Percentiles rank a stretch among this genome's conserved stretches.
phyloP scores from a whole-genome alignment of 129 eudicot species.

The Gnaphalium uliginosum region DNA sequence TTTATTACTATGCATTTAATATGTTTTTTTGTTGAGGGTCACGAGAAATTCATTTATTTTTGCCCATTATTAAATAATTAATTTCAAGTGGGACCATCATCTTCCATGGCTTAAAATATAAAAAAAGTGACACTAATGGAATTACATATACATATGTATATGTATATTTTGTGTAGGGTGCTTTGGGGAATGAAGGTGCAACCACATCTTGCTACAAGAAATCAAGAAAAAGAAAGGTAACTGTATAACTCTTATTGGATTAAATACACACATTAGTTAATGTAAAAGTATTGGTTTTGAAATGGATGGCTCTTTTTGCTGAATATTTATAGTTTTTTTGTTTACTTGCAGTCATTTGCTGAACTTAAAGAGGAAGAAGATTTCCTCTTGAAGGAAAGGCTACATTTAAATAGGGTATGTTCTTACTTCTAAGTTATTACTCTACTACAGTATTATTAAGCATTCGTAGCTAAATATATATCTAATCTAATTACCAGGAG shows the following conservation, averaged over 20 bases:
- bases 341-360: slow-evolving; percentile 43
- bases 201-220: slow-evolving; percentile 32
- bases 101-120: background rate
- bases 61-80: background rate
- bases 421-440: slow-evolving; percentile 2
- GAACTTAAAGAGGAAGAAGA: slow-evolving; percentile 63
- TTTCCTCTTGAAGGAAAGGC: slow-evolving; percentile 53
- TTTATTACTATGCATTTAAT: slow-evolving; percentile 12
- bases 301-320: too few species aligned
- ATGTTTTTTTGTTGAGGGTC: slow-evolving; percentile 19
- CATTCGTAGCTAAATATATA: background rate
- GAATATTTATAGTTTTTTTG: background rate
- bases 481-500: slow-evolving; percentile 34
- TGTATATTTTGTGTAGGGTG: slow-evolving; percentile 35
- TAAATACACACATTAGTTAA: background rate
- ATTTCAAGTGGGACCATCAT: slow-evolving; percentile 23
- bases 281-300: too few species aligned
- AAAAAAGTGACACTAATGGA: background rate
- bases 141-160: too few species aligned
- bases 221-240: slow-evolving; percentile 60
- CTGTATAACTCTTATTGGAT: background rate
- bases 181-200: slow-evolving; percentile 37
- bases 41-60: slow-evolving; percentile 19
- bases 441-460: too few species aligned
- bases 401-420: slow-evolving; percentile 51